Evolutionary conservation across 495 filamentous ascomycete genomes (phyloP).

Genomic region (Lasiosphaeriaceae sp.): DNA sequence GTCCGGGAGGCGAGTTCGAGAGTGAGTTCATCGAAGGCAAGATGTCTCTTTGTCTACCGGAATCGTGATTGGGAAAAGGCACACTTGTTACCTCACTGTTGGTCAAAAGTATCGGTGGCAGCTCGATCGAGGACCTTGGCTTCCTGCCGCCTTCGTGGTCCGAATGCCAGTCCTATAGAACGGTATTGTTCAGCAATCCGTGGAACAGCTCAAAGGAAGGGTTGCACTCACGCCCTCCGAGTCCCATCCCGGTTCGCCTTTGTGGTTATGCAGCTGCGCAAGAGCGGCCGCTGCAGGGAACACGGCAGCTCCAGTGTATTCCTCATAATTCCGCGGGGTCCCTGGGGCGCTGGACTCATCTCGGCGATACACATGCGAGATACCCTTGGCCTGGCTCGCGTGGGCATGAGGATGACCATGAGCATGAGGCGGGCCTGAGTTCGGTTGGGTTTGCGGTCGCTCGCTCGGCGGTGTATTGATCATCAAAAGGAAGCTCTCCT

Average conservation of each 20-base stretch:
- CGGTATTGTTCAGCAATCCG: constrained; percentile 21
- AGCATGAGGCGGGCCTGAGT: constrained; percentile 21
- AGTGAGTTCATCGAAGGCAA: constrained; percentile 62
- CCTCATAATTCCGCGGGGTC: constrained; percentile 68
- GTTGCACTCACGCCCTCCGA: constrained; percentile 66
- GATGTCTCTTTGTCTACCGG: constrained; percentile 60
- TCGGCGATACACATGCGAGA: constrained; percentile 49
- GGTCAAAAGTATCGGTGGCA: constrained; percentile 64
- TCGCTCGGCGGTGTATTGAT: constrained; percentile 84
- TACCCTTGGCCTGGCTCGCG: constrained; percentile 29
- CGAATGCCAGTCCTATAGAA: constrained; percentile 62
- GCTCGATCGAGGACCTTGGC: constrained; percentile 61
- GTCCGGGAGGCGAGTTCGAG: constrained; percentile 74
- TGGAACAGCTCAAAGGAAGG: neutral
- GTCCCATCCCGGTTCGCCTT: constrained; percentile 77
- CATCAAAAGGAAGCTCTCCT: constrained; percentile 97
- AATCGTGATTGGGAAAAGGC: constrained; percentile 58
- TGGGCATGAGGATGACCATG: constrained; percentile 15
- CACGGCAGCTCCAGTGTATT: constrained; percentile 57
- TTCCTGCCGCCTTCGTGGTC: constrained; percentile 60
- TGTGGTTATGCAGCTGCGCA: constrained; percentile 77
- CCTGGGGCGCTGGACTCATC: constrained; percentile 68
- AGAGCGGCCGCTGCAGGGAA: constrained; percentile 77
- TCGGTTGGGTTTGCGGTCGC: constrained; percentile 50
- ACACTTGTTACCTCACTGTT: constrained; percentile 64